Conservation (phyloP, 495 filamentous ascomycete species). For the Hamigera avellanea region DNA sequence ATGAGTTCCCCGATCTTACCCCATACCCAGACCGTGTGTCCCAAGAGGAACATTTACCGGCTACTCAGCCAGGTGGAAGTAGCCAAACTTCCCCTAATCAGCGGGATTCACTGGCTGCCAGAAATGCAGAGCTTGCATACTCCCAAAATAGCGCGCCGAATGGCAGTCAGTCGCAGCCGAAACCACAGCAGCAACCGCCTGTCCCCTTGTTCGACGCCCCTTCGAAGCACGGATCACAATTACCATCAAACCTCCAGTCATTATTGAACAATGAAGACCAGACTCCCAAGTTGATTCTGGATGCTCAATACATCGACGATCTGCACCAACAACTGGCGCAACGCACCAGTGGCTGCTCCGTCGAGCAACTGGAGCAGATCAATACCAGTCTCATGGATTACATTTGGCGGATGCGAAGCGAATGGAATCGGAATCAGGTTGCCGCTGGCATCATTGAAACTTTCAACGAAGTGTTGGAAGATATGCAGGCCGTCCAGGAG, state of each 20-base stretch:
- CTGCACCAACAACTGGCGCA: constrained; percentile 49
- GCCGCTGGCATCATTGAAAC: constrained; percentile 45
- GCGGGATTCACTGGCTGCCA: constrained; percentile 8
- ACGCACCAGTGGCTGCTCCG: constrained; percentile 63
- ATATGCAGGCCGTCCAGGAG: constrained; percentile 62
- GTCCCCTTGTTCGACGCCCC: constrained; percentile 34
- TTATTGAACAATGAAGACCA: constrained; percentile 37
- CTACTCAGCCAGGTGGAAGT: constrained; percentile 32
- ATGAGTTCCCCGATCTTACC: constrained; percentile 26
- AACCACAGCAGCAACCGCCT: constrained; percentile 28
- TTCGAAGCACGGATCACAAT: constrained; percentile 13
- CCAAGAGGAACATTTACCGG: constrained; percentile 34
- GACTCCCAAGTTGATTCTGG: constrained; percentile 38
- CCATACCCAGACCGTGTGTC: constrained; percentile 30
- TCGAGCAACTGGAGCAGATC: constrained; percentile 93
- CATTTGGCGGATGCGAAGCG: constrained; percentile 64
- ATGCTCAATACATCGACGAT: constrained; percentile 38
- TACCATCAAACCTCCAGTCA: constrained; percentile 25
- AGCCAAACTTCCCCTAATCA: constrained; percentile 26
- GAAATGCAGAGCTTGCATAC: constrained; percentile 11
- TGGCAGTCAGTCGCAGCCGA: constrained; percentile 29
- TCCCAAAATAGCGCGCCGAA: constrained; percentile 19
- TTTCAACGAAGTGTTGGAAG: constrained; percentile 71
- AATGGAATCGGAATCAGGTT: constrained; percentile 73
- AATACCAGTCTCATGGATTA: constrained; percentile 83